Conservation (phyloP, 1,284 basidiomycete genomes). For the Malassezia sympodialis region DNA sequence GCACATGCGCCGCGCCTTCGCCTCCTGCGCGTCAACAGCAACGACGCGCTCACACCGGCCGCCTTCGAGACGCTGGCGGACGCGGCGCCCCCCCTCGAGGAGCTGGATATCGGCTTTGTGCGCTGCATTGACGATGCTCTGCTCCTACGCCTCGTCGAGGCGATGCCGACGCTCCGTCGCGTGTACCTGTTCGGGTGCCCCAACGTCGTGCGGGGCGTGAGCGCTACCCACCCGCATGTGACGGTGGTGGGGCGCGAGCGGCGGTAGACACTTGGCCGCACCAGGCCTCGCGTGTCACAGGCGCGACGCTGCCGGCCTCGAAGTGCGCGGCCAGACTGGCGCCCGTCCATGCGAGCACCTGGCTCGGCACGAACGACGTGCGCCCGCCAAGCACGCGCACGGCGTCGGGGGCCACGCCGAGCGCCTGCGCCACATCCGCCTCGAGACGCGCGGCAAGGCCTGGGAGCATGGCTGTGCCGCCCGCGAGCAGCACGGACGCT, state of each 20-base stretch:
- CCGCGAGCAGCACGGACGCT: conserved; percentile 69
- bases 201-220: conserved; percentile 6
- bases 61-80: conserved; percentile 53
- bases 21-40: conserved; percentile 56
- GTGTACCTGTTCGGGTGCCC: conserved; percentile 48
- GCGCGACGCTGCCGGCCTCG: background rate
- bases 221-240: conserved; percentile 17
- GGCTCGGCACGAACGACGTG: background rate
- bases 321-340: conserved; percentile 12
- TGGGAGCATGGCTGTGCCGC: conserved; percentile 81
- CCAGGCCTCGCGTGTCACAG: conserved; percentile 8
- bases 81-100: conserved; percentile 50
- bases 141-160: conserved; percentile 58
- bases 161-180: conserved; percentile 26
- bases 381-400: conserved; percentile 1
- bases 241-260: conserved; percentile 29
- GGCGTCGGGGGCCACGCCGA: conserved; percentile 38
- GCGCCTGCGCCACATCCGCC: conserved; percentile 59
- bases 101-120: conserved; percentile 78
- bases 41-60: conserved; percentile 56
- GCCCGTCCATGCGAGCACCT: conserved; percentile 17
- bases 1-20: conserved; percentile 47
- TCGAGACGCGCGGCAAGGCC: conserved; percentile 80
- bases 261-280: background rate
- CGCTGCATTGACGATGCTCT: conserved; percentile 72